Conservation (phyloP, 2,329 filamentous ascomycete genomes). For the Leptodontidium sp. region DNA sequence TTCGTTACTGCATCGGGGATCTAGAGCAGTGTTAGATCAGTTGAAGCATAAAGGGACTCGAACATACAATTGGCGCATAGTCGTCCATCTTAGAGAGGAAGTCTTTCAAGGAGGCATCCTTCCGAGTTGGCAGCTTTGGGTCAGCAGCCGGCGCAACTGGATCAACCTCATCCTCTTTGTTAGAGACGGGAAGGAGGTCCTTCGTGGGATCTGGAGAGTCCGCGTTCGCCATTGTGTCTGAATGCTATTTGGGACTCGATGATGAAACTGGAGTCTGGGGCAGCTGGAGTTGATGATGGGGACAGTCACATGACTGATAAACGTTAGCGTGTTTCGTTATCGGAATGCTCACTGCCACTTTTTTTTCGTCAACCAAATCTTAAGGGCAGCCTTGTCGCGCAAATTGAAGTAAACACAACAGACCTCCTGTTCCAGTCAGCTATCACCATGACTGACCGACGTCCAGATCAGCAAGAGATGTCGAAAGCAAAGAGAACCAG, state of each 20-base stretch:
- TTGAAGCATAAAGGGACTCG: slow-evolving; percentile 8
- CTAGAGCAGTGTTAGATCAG: slow-evolving; percentile 53
- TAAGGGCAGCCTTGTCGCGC: slow-evolving; percentile 35
- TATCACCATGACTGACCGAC: slow-evolving; percentile 62
- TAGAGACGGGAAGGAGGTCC: slow-evolving; percentile 43
- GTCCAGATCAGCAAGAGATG: slow-evolving; percentile 58
- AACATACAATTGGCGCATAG: slow-evolving; percentile 90
- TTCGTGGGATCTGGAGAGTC: slow-evolving; percentile 45
- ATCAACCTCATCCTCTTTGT: slow-evolving; percentile 48
- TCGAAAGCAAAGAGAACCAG: slow-evolving; percentile 56
- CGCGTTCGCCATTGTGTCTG: slow-evolving; percentile 44
- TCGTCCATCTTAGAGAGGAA: slow-evolving; percentile 98
- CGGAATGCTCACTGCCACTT: slow-evolving; percentile 12
- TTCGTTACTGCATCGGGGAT: slow-evolving; percentile 97
- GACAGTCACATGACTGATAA: slow-evolving; percentile 11
- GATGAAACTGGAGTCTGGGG: background rate
- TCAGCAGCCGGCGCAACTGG: slow-evolving; percentile 62
- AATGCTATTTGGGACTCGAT: slow-evolving; percentile 19
- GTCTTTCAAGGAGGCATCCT: slow-evolving; percentile 91
- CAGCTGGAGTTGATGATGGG: background rate
- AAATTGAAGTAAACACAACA: slow-evolving; percentile 41
- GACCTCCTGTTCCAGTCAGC: slow-evolving; percentile 33
- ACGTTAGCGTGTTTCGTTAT: slow-evolving; percentile 18
- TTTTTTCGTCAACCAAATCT: slow-evolving; percentile 21
- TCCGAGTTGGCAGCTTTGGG: slow-evolving; percentile 76